Evolutionary conservation across 441 rosid genomes (phyloP).

Genomic region (Croton laevigatus): DNA sequence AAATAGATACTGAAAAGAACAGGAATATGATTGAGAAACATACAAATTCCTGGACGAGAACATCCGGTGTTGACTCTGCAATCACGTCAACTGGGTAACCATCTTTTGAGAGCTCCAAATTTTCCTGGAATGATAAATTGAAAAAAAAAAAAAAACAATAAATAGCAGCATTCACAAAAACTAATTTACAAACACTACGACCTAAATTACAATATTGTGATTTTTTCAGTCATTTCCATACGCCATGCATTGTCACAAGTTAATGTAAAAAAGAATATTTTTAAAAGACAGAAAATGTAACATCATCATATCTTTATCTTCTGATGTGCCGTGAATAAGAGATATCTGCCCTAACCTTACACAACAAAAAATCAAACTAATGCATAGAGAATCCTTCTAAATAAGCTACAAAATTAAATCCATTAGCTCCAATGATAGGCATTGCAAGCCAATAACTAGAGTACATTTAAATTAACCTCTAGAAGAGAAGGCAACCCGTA

Average conservation of each 20-base stretch:
- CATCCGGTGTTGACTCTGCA: slow-evolving; percentile 90
- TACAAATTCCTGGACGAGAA: slow-evolving; percentile 81
- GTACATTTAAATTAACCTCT: slow-evolving; percentile 1
- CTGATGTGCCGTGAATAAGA: too few relatives aligned
- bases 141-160: not conserved
- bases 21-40: slow-evolving; percentile 30
- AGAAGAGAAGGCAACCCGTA: not conserved
- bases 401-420: not conserved
- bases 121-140: slow-evolving; percentile 43
- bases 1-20: slow-evolving; percentile 1
- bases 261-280: not conserved
- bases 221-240: not conserved
- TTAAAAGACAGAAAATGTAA: too few relatives aligned
- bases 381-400: not conserved
- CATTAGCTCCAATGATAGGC: not conserved
- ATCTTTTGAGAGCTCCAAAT: slow-evolving; percentile 63
- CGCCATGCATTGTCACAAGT: not conserved
- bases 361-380: not conserved
- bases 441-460: not conserved
- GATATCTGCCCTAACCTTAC: too few relatives aligned
- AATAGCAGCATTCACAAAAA: slow-evolving; percentile 11
- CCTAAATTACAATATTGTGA: not conserved
- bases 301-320: too few relatives aligned
- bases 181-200: not conserved
- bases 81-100: slow-evolving; percentile 83